Evolutionary conservation across 148 eudicot genomes (phyloP), one percentile per base, ranked within the genome.

Genomic region (Nepenthes gracilis): DNA sequence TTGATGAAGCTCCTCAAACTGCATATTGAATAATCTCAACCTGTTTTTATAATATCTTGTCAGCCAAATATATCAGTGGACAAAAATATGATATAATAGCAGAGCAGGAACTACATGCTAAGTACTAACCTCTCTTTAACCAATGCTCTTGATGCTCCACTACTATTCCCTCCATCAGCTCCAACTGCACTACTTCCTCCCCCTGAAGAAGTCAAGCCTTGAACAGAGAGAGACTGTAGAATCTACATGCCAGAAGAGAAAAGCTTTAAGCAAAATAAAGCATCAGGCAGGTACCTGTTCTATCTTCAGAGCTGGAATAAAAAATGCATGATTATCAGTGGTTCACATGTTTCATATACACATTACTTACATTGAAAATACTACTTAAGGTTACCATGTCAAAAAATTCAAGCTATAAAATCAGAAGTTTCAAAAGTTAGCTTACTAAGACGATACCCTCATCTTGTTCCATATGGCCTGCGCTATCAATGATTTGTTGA

Each of bases 1-100:
- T 73, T 84, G 96, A 74, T 93, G 99, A 75, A 93, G 92, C 85
- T 93, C 99, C 75, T 88, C 99, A 75, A 93, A 93, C 77, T 82
- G 90, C 53, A 75, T 64, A 72, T 93, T 93, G 67, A 93, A 93
- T 57, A 65, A 71, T 85, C 84, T 89, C 67, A 93, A 74, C 75
- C 99, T 93, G 81, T 61, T 38, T 47, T 32, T 50, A 60, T 33
- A 32, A 61, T 14, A 23, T 33, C 6, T 50, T 12, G 45, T 59
- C 63, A 48, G 57, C 43, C 13, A 4, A 63, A 61, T 40, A 40
- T 40, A 40, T 40, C 45, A 40, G 6, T 40, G 6, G 6, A 4
- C 8, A 40, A 40, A 40, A 40, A 8, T 40, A 40, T 40, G 6
- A 40, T 8, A 40, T 8, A 40, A 0, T 40, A 8, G 45, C 45